phyloP scores from a whole-genome alignment of 768 basidiomycete genomes.

The Mycena olivaceomarginata region DNA sequence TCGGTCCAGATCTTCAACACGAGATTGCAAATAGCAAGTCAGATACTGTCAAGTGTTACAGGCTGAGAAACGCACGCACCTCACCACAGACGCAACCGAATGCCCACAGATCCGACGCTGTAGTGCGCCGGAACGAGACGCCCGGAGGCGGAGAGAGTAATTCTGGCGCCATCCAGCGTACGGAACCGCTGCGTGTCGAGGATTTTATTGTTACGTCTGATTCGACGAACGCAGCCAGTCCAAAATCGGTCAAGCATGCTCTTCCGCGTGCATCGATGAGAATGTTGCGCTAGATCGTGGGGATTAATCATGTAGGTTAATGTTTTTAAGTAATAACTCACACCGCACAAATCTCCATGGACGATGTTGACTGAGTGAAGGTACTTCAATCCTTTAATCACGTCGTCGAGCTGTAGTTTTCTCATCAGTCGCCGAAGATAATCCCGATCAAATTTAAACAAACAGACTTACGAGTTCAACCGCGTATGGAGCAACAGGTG shows the following conservation, averaged over 20 bases:
- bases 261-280: slow-evolving; percentile 11
- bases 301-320: neutral
- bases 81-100: slow-evolving; percentile 16
- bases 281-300: slow-evolving; percentile 15
- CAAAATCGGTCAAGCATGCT: neutral
- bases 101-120: neutral
- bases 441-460: too few species aligned
- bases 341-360: neutral
- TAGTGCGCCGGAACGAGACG: neutral
- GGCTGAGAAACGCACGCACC: neutral
- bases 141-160: neutral
- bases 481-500: neutral
- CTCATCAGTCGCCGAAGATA: too few species aligned
- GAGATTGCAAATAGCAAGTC: neutral
- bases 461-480: neutral
- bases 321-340: neutral
- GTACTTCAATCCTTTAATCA: neutral
- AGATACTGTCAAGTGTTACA: neutral
- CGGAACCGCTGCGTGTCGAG: neutral
- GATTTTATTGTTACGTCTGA: neutral
- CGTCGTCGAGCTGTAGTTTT: neutral
- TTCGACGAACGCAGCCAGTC: neutral
- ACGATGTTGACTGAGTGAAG: neutral
- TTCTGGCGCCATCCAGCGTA: neutral
- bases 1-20: neutral